phyloP scores from a whole-genome alignment of 805 yeast genomes.

The Starmerella tilneyi region DNA sequence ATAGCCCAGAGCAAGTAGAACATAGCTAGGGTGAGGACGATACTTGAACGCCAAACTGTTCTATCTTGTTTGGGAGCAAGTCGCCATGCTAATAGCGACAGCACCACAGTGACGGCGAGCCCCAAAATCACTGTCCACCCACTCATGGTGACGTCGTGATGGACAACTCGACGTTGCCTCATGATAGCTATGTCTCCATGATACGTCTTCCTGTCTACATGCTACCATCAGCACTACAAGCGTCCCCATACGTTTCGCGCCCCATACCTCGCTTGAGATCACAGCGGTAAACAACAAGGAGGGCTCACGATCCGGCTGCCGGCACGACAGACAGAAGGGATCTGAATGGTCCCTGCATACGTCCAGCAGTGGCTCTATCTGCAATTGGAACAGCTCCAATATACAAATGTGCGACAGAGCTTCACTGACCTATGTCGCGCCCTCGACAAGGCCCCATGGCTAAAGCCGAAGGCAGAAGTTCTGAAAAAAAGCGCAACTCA shows the following conservation, averaged over 20 bases:
- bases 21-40: slow-evolving; percentile 59
- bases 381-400: slow-evolving; percentile 46
- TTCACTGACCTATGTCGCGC: slow-evolving; percentile 55
- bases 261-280: no score
- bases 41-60: slow-evolving; percentile 62
- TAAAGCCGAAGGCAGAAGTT: slow-evolving; percentile 62
- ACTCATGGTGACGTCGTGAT: slow-evolving; percentile 34
- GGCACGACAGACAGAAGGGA: no score
- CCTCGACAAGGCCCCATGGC: slow-evolving; percentile 41
- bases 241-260: no score
- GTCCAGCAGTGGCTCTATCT: slow-evolving; percentile 42
- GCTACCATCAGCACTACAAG: no score
- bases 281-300: no score
- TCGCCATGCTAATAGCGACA: slow-evolving; percentile 66
- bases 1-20: slow-evolving; percentile 87
- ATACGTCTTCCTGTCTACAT: no score
- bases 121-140: slow-evolving; percentile 62
- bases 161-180: no score
- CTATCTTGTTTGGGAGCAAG: slow-evolving; percentile 71
- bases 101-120: slow-evolving; percentile 46
- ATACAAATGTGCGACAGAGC: slow-evolving; percentile 44
- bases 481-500: slow-evolving; percentile 39
- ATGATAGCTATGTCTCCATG: no score
- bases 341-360: slow-evolving; percentile 14
- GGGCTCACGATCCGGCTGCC: no score